Conservation (phyloP, 768 basidiomycete species). For the Boletus speciosus region DNA sequence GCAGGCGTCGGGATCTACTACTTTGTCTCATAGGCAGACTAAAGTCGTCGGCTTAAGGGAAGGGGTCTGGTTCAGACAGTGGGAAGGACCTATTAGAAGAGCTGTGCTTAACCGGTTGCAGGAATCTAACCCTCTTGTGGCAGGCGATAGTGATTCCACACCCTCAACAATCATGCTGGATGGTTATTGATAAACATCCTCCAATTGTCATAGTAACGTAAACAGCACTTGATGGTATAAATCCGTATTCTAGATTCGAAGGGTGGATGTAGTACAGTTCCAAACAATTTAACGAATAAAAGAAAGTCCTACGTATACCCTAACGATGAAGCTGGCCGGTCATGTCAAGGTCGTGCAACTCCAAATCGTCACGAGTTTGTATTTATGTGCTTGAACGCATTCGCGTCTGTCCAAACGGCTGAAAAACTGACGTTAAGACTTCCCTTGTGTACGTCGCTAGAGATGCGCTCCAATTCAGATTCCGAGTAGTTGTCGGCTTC, state of each 20-base stretch:
- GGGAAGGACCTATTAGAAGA: constrained; percentile 66
- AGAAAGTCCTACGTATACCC: not conserved
- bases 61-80: constrained; percentile 74
- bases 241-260: constrained; percentile 1
- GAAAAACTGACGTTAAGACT: constrained; percentile 21
- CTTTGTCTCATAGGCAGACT: constrained; percentile 31
- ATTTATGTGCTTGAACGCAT: constrained; percentile 17
- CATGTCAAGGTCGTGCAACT: not conserved
- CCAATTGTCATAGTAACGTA: not conserved
- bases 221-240: not conserved
- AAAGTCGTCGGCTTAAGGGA: constrained; percentile 59
- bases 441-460: constrained; percentile 8
- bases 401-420: constrained; percentile 30
- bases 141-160: constrained; percentile 21
- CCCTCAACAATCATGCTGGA: constrained; percentile 23
- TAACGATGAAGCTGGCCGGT: not conserved
- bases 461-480: constrained; percentile 21
- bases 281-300: constrained; percentile 22
- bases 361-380: constrained; percentile 4
- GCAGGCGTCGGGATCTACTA: constrained; percentile 21
- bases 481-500: constrained; percentile 74
- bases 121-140: constrained; percentile 31
- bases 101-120: constrained; percentile 50
- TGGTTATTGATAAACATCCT: constrained; percentile 13
- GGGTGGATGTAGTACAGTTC: constrained; percentile 8